A percentile compares a stretch with the other conserved stretches of the same genome.
These are phyloP conservation scores for Starmera stellimalicola DNA, from an alignment of 1,139 yeast genomes.

Conservation along the genomic window DNA sequence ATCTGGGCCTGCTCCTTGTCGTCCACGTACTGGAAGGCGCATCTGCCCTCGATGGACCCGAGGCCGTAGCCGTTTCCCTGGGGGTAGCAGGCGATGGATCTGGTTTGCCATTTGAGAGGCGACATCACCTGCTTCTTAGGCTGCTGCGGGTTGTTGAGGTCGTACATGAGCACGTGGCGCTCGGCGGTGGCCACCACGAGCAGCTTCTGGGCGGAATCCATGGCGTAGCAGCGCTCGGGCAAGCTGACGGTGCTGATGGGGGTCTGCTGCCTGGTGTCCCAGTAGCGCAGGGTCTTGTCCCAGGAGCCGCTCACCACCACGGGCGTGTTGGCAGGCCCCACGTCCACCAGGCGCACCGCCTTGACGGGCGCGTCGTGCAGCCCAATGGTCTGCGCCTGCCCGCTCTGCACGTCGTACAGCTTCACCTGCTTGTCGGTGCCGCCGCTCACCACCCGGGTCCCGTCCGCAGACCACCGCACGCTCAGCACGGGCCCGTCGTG, in stretches of 20 bases:
- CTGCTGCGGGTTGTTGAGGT: constrained; percentile 74
- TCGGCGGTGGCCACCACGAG: constrained; percentile 92
- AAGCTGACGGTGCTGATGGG: constrained; percentile 75
- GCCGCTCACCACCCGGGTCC: constrained; percentile 81
- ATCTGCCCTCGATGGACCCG: constrained; percentile 92
- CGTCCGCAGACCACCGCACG: constrained; percentile 79
- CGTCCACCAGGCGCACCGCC: constrained; percentile 65
- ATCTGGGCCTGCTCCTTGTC: constrained; percentile 62
- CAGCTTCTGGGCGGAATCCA: constrained; percentile 77
- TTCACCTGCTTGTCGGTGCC: constrained; percentile 90
- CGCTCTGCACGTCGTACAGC: constrained; percentile 72
- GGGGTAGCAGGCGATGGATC: constrained; percentile 75
- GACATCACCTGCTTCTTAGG: constrained; percentile 68
- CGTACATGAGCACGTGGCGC: constrained; percentile 67
- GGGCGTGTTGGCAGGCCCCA: constrained; percentile 74
- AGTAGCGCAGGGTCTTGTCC: constrained; percentile 90
- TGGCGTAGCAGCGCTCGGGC: constrained; percentile 86
- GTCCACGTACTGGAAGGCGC: constrained; percentile 92
- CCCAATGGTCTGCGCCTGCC: constrained; percentile 80
- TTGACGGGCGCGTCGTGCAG: constrained; percentile 78
- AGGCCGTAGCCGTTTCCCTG: constrained; percentile 88
- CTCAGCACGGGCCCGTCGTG: constrained; percentile 85
- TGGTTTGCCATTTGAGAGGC: constrained; percentile 89
- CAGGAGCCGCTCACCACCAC: constrained; percentile 91
- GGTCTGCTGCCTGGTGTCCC: constrained; percentile 86